phyloP scores from a whole-genome alignment of 2,329 filamentous ascomycete species.

The Hymenoscyphus occultus region DNA sequence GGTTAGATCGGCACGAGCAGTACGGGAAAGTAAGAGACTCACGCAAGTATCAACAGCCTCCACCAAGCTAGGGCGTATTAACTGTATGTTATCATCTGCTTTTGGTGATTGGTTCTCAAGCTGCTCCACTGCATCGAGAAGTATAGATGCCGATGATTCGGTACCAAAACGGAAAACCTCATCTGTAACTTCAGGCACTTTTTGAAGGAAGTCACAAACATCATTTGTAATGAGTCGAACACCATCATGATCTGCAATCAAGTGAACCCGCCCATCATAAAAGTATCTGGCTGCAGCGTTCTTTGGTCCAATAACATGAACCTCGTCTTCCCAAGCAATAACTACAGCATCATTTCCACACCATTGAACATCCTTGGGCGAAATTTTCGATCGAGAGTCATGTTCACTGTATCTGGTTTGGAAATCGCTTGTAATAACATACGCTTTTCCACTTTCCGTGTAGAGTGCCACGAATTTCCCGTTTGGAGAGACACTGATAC shows the following conservation, averaged over 20 bases:
- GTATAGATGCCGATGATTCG: slow-evolving; percentile 83
- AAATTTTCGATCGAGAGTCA: slow-evolving; percentile 79
- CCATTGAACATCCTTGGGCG: slow-evolving; percentile 88
- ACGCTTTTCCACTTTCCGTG: slow-evolving; percentile 77
- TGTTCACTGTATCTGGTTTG: slow-evolving; percentile 90
- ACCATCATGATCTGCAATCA: slow-evolving; percentile 81
- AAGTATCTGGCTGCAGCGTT: slow-evolving; percentile 75
- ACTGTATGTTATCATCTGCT: slow-evolving; percentile 94
- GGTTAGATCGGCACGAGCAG: slow-evolving; percentile 19
- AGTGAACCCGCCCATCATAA: slow-evolving; percentile 87
- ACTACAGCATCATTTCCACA: slow-evolving; percentile 93
- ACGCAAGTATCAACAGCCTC: slow-evolving; percentile 90
- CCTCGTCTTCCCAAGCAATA: slow-evolving; percentile 96
- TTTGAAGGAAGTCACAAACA: slow-evolving; percentile 96
- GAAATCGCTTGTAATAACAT: slow-evolving; percentile 94
- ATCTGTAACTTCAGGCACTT: slow-evolving; percentile 80
- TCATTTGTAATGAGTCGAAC: slow-evolving; percentile 87
- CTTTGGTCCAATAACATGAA: slow-evolving; percentile 86
- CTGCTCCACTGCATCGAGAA: slow-evolving; percentile 88
- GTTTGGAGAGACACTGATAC: slow-evolving; percentile 87
- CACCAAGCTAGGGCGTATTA: slow-evolving; percentile 81
- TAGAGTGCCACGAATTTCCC: slow-evolving; percentile 87
- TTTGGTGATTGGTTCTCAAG: slow-evolving; percentile 93
- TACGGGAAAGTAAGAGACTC: slow-evolving; percentile 11
- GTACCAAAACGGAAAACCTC: slow-evolving; percentile 88